Conservation (phyloP, 148 eudicot genomes). For the Nyssa sinensis region DNA sequence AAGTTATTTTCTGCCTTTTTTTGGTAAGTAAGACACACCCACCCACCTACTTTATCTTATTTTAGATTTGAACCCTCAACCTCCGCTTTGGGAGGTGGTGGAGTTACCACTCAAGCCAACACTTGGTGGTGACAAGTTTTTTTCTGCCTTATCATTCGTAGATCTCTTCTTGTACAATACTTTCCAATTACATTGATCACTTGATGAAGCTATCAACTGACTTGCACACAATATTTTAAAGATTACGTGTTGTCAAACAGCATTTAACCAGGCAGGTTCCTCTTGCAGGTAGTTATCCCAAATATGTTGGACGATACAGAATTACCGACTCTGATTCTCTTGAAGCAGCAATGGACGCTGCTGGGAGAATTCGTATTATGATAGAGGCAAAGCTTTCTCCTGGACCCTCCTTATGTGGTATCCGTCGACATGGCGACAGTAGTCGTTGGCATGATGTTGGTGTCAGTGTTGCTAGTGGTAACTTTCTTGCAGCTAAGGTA, state of each 20-base stretch:
- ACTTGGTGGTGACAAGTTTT: too few relatives aligned
- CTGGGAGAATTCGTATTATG: slow-evolving; percentile 77
- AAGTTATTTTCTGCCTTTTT: too few relatives aligned
- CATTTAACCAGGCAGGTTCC: not conserved
- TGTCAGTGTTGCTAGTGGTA: slow-evolving; percentile 94
- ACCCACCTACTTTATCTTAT: too few relatives aligned
- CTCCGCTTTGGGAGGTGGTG: too few relatives aligned
- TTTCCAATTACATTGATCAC: too few relatives aligned
- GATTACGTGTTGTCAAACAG: not conserved
- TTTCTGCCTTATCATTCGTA: too few relatives aligned
- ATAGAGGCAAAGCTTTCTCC: slow-evolving; percentile 95
- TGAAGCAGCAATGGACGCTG: slow-evolving; percentile 87
- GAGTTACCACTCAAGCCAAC: too few relatives aligned
- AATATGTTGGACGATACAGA: slow-evolving; percentile 85
- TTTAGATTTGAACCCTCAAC: too few relatives aligned
- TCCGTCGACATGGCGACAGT: slow-evolving; percentile 88
- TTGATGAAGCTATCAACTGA: too few relatives aligned
- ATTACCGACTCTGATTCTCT: slow-evolving; percentile 79
- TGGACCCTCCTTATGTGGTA: slow-evolving; percentile 81
- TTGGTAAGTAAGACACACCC: too few relatives aligned
- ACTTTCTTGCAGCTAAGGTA: slow-evolving; percentile 95
- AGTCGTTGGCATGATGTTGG: slow-evolving; percentile 86
- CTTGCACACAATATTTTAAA: too few relatives aligned
- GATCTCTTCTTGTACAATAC: too few relatives aligned
- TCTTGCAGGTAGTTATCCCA: slow-evolving; percentile 64